These are phyloP conservation scores for Pleurotus pulmonarius DNA, from an alignment of 768 basidiomycete genomes.

Conservation along the genomic window DNA sequence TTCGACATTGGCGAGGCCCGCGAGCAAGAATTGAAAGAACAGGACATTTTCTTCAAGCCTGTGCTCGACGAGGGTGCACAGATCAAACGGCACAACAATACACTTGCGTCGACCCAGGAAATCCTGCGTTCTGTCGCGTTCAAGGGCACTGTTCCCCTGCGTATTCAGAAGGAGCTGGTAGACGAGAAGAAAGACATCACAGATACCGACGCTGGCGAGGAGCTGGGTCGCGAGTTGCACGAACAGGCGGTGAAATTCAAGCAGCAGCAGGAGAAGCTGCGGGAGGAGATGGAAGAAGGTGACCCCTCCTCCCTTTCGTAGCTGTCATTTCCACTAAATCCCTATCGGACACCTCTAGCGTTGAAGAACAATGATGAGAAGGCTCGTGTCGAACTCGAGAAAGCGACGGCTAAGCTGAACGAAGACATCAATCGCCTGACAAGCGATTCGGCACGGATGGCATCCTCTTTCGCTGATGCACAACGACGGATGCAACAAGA, in stretches of 20 bases:
- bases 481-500: constrained; percentile 12
- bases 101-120: constrained; percentile 23
- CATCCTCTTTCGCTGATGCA: constrained; percentile 33
- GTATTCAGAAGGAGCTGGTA: constrained; percentile 19
- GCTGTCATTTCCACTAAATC: too few species aligned
- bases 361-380: constrained; percentile 43
- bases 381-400: constrained; percentile 38
- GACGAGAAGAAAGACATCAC: constrained; percentile 21
- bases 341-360: constrained; percentile 25
- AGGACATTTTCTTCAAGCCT: constrained; percentile 48
- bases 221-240: constrained; percentile 12
- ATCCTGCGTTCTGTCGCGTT: constrained; percentile 27
- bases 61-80: constrained; percentile 47
- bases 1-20: constrained; percentile 30
- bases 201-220: constrained; percentile 29
- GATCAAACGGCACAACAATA: constrained; percentile 39
- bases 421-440: constrained; percentile 39
- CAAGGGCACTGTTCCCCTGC: constrained; percentile 11
- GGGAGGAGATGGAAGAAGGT: constrained; percentile 12
- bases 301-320: neutral
- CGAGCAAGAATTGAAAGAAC: constrained; percentile 37
- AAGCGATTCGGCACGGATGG: constrained; percentile 34
- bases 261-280: constrained; percentile 11
- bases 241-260: constrained; percentile 9
- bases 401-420: constrained; percentile 38